These are phyloP conservation scores for Aspergillus saccharolyticus DNA, from an alignment of 495 filamentous ascomycete species.

Conservation along the genomic window DNA sequence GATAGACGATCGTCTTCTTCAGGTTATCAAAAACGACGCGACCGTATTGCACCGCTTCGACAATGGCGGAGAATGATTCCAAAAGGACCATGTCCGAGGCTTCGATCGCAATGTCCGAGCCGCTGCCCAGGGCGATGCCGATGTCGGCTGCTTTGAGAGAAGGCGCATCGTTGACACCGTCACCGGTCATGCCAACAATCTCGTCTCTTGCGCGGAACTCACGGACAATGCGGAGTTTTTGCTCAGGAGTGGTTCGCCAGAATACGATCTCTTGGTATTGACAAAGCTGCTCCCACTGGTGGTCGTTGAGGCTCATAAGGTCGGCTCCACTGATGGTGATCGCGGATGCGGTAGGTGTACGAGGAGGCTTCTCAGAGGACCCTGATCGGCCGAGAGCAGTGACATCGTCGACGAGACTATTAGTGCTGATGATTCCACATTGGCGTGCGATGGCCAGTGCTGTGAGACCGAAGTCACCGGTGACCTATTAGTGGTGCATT, in stretches of 20 bases:
- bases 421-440: conserved; percentile 54
- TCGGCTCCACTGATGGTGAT: conserved; percentile 51
- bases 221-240: conserved; percentile 68
- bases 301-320: conserved; percentile 51
- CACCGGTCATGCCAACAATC: conserved; percentile 51
- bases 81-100: conserved; percentile 67
- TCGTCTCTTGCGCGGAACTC: conserved; percentile 52
- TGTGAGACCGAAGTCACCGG: conserved; percentile 65
- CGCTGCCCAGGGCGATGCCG: conserved; percentile 48
- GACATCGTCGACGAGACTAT: conserved; percentile 14
- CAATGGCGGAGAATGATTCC: conserved; percentile 61
- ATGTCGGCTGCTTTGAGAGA: conserved; percentile 51
- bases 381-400: conserved; percentile 7
- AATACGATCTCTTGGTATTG: conserved; percentile 64
- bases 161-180: conserved; percentile 58
- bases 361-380: conserved; percentile 11
- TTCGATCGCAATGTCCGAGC: conserved; percentile 61
- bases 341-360: conserved; percentile 34
- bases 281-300: conserved; percentile 54
- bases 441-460: conserved; percentile 60
- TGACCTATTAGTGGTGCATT: conserved; percentile 24
- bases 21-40: conserved; percentile 52
- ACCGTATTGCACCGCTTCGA: conserved; percentile 60
- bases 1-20: conserved; percentile 52
- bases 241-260: conserved; percentile 66